Base-by-base conservation (phyloP, 1,284 basidiomycete genomes). In the Thelephora terrestris region DNA sequence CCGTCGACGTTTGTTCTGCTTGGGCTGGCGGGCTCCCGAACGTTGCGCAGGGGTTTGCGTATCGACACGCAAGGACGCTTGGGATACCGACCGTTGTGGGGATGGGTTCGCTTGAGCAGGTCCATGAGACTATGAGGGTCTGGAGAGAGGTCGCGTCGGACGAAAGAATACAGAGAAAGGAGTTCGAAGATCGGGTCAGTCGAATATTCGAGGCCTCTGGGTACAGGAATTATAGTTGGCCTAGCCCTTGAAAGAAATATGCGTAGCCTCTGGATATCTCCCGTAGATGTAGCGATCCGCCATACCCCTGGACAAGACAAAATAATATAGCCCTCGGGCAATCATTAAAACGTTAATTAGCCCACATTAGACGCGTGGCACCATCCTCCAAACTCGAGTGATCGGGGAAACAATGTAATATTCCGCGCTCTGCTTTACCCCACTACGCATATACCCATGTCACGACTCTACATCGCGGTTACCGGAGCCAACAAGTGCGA, bases 1-100 rank as follows among this genome's bases (percentile, higher is more conserved):
- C 70, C 9, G 51, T 56, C 25, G 47, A 58, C 43, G 47, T 58
- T n/a, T 58, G 62, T 37, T 49, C 57, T 47, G 55, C 60, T 18
- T 71, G 69, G 66, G 62, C 68, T 5, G 70, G 65, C n/a, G 73
- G 76, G 46, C 53, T 92, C 43, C 76, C 81, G 5, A 74, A 81
- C 53, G 70, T 92, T 14, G 86, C 90, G 5, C 67, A 89, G 24
- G 84, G 82, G 9, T 94, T 79, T 61, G 78, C 85, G 0, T 78
- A 86, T 56, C 67, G 75, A 21, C 67, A 71, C 20, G 65, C 71
- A 16, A 60, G 64, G 35, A 65, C 70, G 40, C 60, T 66, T n/a
- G 67, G 64, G 37, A 69, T 86, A 45, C 86, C 89, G 3, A 76
- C 83, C 42, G 87, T 91, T 7, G 72, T 84, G 5, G 91, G 91